These are phyloP conservation scores for Penicillium pulvis DNA, from an alignment of 495 filamentous ascomycete genomes.

Conservation along the genomic window DNA sequence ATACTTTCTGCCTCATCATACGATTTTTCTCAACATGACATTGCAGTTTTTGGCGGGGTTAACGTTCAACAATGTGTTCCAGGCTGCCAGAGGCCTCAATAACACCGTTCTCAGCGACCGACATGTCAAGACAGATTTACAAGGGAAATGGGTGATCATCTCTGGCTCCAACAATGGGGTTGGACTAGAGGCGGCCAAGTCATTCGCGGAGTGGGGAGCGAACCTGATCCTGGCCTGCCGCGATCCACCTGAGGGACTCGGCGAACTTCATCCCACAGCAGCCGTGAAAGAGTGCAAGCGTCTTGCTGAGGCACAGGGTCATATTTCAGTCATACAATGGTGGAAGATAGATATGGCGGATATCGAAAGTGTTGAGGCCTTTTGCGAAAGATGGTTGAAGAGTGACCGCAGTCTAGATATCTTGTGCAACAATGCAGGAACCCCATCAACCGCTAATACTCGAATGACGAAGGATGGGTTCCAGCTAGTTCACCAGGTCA, in stretches of 20 bases:
- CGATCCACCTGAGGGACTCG: conserved; percentile 22
- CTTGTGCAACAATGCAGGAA: conserved; percentile 33
- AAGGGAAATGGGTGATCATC: conserved; percentile 36
- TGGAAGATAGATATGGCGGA: conserved; percentile 55
- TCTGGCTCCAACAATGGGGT: conserved; percentile 39
- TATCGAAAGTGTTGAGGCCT: conserved; percentile 46
- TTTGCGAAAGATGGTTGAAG: conserved; percentile 35
- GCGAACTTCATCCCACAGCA: conserved; percentile 24
- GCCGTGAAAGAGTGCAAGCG: conserved; percentile 24
- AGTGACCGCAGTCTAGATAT: conserved; percentile 23
- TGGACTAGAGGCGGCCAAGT: conserved; percentile 33
- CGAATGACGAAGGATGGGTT: conserved; percentile 28
- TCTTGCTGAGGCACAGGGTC: conserved; percentile 17
- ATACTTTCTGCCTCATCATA: conserved; percentile 5
- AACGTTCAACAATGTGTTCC: conserved; percentile 7
- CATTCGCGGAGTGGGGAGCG: conserved; percentile 28
- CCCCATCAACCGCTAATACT: conserved; percentile 4
- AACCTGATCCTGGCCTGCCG: conserved; percentile 38
- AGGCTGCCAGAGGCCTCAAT: conserved; percentile 13
- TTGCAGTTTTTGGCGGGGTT: conserved; percentile 4
- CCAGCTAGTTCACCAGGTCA: conserved; percentile 29
- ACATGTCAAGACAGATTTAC: conserved; percentile 15
- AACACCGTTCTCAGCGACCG: conserved; percentile 16
- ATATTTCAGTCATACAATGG: conserved; percentile 43
- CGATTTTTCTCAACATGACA: conserved; percentile 5